phyloP scores from a whole-genome alignment of 2,329 filamentous ascomycete genomes.

The Ascochyta clinopodiicola region DNA sequence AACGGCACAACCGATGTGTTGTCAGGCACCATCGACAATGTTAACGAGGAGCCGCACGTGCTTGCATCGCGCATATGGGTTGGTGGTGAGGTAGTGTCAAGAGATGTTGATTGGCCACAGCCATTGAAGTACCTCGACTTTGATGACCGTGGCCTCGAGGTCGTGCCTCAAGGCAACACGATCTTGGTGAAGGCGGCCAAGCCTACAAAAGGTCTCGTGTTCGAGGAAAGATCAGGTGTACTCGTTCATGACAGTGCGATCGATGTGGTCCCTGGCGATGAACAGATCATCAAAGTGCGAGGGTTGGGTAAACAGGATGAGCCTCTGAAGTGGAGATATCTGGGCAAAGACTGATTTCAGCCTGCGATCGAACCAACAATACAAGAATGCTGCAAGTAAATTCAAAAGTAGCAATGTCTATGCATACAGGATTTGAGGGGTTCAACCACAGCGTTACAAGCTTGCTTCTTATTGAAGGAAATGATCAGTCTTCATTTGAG shows the following conservation, averaged over 20 bases:
- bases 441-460: slow-evolving; percentile 2
- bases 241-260: slow-evolving; percentile 63
- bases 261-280: slow-evolving; percentile 65
- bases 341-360: slow-evolving; percentile 46
- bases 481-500: background rate
- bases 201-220: slow-evolving; percentile 66
- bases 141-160: slow-evolving; percentile 57
- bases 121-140: slow-evolving; percentile 66
- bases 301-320: slow-evolving; percentile 49
- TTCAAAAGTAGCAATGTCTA: slow-evolving; percentile 2
- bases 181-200: slow-evolving; percentile 57
- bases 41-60: slow-evolving; percentile 62
- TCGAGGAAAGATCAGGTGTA: slow-evolving; percentile 64
- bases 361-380: background rate
- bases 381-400: slow-evolving; percentile 9
- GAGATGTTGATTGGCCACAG: slow-evolving; percentile 67
- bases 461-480: slow-evolving; percentile 12
- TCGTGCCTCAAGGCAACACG: slow-evolving; percentile 48
- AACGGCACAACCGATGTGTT: slow-evolving; percentile 64
- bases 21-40: slow-evolving; percentile 60
- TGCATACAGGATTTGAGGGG: slow-evolving; percentile 1
- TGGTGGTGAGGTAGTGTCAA: slow-evolving; percentile 57
- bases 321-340: slow-evolving; percentile 54
- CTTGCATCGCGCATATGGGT: slow-evolving; percentile 62
- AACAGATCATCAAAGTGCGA: slow-evolving; percentile 56